Conservation (phyloP, 495 filamentous ascomycete genomes). For the Coniosporium apollinis region DNA sequence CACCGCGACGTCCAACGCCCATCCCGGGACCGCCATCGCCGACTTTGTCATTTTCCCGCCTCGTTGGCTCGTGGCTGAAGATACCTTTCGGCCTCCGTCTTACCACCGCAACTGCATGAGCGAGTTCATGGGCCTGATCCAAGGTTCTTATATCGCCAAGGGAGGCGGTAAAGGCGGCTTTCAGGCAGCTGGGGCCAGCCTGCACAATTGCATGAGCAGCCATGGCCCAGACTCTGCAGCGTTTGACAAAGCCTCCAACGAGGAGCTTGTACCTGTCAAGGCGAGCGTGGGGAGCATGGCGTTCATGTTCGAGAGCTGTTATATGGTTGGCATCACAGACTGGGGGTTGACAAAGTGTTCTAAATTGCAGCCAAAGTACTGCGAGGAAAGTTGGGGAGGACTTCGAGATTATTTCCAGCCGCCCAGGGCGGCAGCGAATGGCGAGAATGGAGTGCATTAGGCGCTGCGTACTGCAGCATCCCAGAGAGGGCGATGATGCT, state of each 20-base stretch:
- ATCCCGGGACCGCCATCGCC: slow-evolving; percentile 27
- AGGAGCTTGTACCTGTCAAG: slow-evolving; percentile 24
- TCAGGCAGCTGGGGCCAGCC: slow-evolving; percentile 36
- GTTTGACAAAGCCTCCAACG: slow-evolving; percentile 43
- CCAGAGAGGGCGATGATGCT: no score
- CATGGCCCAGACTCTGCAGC: slow-evolving; percentile 38
- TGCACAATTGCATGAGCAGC: slow-evolving; percentile 35
- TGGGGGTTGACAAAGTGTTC: background rate
- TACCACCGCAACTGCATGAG: slow-evolving; percentile 34
- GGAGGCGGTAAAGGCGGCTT: slow-evolving; percentile 40
- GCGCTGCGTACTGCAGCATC: no score
- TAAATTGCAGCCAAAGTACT: background rate
- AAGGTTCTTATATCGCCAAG: slow-evolving; percentile 37
- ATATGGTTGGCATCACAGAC: slow-evolving; percentile 1
- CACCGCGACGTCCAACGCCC: slow-evolving; percentile 30
- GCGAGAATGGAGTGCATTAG: no score
- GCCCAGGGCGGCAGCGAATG: no score
- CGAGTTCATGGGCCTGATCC: slow-evolving; percentile 36
- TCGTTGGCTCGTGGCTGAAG: slow-evolving; percentile 32
- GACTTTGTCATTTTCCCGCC: slow-evolving; percentile 35
- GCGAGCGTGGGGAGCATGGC: slow-evolving; percentile 34
- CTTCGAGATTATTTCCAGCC: background rate
- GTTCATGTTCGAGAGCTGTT: slow-evolving; percentile 42
- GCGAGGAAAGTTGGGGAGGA: slow-evolving; percentile 1
- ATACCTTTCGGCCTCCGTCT: slow-evolving; percentile 33